Conservation (phyloP, 2,329 filamentous ascomycete genomes). For the Fusarium camptoceras region DNA sequence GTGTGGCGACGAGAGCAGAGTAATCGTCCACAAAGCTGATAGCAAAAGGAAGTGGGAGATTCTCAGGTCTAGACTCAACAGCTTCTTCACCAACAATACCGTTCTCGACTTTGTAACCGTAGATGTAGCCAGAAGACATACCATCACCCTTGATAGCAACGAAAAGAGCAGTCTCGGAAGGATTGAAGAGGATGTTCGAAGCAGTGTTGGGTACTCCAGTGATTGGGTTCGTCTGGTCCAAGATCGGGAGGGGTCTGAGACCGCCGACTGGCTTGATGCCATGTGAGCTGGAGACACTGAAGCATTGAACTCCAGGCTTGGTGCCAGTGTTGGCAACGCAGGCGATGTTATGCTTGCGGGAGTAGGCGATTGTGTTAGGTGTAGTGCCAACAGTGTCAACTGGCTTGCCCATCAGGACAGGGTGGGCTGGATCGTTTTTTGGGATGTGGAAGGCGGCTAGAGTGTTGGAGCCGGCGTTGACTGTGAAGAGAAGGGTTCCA, state of each 20-base stretch:
- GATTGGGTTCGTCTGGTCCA: not conserved
- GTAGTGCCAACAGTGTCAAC: slow-evolving; percentile 1
- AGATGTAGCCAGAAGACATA: not conserved
- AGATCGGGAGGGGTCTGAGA: not conserved
- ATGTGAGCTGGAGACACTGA: not conserved
- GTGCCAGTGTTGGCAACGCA: slow-evolving; percentile 16
- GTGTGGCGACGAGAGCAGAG: not conserved
- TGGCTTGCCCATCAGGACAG: not conserved
- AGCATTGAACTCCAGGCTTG: slow-evolving; percentile 15
- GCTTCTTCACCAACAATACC: not conserved
- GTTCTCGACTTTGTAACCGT: not conserved
- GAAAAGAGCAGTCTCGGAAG: slow-evolving; percentile 6
- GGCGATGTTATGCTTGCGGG: slow-evolving; percentile 2
- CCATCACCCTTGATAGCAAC: slow-evolving; percentile 11
- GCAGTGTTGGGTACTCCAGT: slow-evolving; percentile 3
- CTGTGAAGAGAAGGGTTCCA: not conserved
- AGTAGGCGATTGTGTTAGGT: slow-evolving; percentile 14
- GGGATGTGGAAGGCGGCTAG: slow-evolving; percentile 6
- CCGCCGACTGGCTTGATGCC: not conserved
- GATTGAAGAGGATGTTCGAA: slow-evolving; percentile 15
- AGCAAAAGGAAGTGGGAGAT: slow-evolving; percentile 10
- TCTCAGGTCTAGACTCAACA: not conserved
- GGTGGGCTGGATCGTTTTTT: not conserved
- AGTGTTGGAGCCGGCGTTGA: slow-evolving; percentile 19
- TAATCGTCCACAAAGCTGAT: not conserved